Evolutionary conservation across 1,139 yeast genomes (phyloP).

Genomic region (Candida labiduridarum): DNA sequence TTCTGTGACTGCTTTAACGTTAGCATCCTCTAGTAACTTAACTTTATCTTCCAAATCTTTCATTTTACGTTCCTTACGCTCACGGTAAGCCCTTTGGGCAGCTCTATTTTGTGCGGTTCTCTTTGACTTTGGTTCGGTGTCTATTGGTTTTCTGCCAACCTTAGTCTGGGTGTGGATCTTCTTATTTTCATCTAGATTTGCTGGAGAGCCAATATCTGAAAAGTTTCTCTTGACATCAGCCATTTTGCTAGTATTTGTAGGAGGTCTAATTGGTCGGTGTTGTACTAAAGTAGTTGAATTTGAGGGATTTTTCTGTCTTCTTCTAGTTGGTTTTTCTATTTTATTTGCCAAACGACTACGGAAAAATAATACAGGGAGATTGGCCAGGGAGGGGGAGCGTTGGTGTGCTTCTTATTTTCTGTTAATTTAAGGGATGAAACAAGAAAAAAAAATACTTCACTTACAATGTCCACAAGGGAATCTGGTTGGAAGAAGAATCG

Average conservation of each 20-base stretch:
- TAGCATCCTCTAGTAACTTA: conserved; percentile 66
- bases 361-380: neutral
- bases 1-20: conserved; percentile 64
- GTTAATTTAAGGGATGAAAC: neutral
- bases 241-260: conserved; percentile 19
- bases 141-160: conserved; percentile 70
- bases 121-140: conserved; percentile 79
- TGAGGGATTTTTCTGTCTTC: neutral
- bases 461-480: neutral
- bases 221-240: conserved; percentile 40
- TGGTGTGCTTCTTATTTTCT: neutral
- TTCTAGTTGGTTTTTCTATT: neutral
- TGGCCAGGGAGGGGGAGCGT: neutral
- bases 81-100: conserved; percentile 95
- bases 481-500: neutral
- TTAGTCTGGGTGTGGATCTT: conserved; percentile 35
- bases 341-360: no score
- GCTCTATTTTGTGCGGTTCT: conserved; percentile 97
- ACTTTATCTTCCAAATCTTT: conserved; percentile 85
- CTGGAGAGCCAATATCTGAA: conserved; percentile 28
- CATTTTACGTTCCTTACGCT: conserved; percentile 87
- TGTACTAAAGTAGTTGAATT: neutral
- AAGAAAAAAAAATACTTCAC: neutral
- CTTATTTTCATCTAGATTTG: conserved; percentile 35
- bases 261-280: neutral